phyloP scores from a whole-genome alignment of 2,329 filamentous ascomycete genomes.

The Dendrostoma leiphaemia region DNA sequence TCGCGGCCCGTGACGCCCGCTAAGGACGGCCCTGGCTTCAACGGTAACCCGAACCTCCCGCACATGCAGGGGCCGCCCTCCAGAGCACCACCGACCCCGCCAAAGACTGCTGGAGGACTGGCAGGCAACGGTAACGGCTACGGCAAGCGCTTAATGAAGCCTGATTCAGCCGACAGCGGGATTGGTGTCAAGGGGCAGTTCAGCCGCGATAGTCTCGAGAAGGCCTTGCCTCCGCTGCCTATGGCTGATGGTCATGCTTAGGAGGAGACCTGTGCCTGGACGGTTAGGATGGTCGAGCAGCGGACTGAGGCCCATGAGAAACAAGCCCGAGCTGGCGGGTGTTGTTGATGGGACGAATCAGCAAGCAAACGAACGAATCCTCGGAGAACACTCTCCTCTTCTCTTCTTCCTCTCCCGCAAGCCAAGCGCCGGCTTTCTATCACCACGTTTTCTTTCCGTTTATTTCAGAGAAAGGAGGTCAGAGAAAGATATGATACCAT shows the following conservation, averaged over 20 bases:
- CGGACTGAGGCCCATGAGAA: background rate
- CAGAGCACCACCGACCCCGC: slow-evolving; percentile 44
- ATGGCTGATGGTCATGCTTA: slow-evolving; percentile 20
- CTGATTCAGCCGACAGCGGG: slow-evolving; percentile 47
- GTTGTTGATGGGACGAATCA: background rate
- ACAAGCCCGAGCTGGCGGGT: background rate
- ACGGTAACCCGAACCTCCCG: slow-evolving; percentile 32
- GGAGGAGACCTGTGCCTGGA: slow-evolving; percentile 6
- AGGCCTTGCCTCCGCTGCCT: slow-evolving; percentile 58
- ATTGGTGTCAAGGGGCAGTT: slow-evolving; percentile 42
- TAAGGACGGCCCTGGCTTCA: slow-evolving; percentile 36
- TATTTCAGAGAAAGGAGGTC: slow-evolving; percentile 2
- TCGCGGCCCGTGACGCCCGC: slow-evolving; percentile 41
- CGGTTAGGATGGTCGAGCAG: background rate
- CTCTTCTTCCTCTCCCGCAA: too few species aligned
- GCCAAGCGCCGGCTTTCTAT: too few species aligned
- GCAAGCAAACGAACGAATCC: background rate
- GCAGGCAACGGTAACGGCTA: slow-evolving; percentile 10
- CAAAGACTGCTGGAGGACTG: slow-evolving; percentile 30
- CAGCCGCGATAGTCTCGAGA: slow-evolving; percentile 58
- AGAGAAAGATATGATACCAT: slow-evolving; percentile 22
- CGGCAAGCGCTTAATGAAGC: slow-evolving; percentile 32
- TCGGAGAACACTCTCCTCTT: too few species aligned
- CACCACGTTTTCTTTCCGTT: slow-evolving; percentile 11
- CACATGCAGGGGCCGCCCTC: slow-evolving; percentile 13